Evolutionary conservation across 768 basidiomycete genomes (phyloP).

Genomic region (Naganishia friedmannii): DNA sequence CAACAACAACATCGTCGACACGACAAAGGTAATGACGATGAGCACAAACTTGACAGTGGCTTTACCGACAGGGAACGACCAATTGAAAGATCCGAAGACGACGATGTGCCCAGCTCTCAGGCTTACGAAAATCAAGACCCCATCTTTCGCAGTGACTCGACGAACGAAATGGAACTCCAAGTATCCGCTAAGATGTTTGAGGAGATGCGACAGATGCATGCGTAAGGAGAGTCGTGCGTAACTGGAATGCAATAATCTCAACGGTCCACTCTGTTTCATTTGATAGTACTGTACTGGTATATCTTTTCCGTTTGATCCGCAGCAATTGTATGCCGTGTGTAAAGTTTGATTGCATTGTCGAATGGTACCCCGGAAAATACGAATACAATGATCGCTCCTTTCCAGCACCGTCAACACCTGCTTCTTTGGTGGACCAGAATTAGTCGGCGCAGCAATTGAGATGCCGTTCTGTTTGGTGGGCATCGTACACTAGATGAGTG

Average conservation of each 20-base stretch:
- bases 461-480: too few species aligned
- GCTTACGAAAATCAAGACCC: constrained; percentile 3
- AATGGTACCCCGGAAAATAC: too few species aligned
- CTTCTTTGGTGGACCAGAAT: too few species aligned
- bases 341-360: too few species aligned
- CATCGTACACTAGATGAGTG: too few species aligned
- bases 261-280: too few species aligned
- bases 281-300: too few species aligned
- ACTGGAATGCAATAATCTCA: neutral
- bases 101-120: constrained; percentile 10
- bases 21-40: neutral
- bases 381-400: too few species aligned
- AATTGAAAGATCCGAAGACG: neutral
- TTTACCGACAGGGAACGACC: neutral
- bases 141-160: constrained; percentile 13
- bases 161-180: neutral
- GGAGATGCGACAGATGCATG: neutral
- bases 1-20: neutral
- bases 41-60: neutral
- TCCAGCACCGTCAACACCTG: too few species aligned
- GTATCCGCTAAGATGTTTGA: neutral
- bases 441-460: too few species aligned
- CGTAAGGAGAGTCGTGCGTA: neutral
- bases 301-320: too few species aligned
- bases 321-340: too few species aligned